Conservation (phyloP, 768 basidiomycete genomes). For the Lentinula lateritia region DNA sequence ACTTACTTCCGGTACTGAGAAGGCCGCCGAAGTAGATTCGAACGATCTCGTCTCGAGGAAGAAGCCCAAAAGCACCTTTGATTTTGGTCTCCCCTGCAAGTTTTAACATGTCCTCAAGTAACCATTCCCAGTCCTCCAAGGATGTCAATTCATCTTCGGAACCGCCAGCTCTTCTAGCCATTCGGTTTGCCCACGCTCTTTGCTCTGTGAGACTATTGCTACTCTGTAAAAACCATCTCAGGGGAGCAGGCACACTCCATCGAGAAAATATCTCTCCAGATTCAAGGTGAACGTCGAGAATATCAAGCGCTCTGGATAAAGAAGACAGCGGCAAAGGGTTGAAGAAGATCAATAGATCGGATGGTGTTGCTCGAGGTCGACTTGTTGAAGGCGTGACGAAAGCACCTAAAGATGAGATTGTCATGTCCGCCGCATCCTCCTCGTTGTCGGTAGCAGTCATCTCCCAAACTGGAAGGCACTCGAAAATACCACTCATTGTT, state of each 20-base stretch:
- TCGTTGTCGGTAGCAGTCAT: constrained; percentile 51
- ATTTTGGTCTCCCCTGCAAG: constrained; percentile 61
- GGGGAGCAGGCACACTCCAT: constrained; percentile 78
- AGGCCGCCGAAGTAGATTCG: constrained; percentile 86
- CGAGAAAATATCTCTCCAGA: constrained; percentile 87
- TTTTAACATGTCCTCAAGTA: constrained; percentile 89
- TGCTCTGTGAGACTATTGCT: constrained; percentile 62
- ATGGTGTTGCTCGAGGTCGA: constrained; percentile 48
- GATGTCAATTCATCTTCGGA: constrained; percentile 47
- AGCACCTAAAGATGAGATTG: constrained; percentile 70
- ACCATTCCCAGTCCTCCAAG: constrained; percentile 78
- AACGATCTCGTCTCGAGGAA: constrained; percentile 65
- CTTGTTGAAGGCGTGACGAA: constrained; percentile 74
- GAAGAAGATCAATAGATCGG: constrained; percentile 79
- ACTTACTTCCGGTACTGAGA: constrained; percentile 84
- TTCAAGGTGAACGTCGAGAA: constrained; percentile 91
- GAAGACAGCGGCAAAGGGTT: constrained; percentile 67
- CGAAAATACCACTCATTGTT: constrained; percentile 88
- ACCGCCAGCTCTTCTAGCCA: constrained; percentile 69
- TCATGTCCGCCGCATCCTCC: constrained; percentile 76
- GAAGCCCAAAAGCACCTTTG: constrained; percentile 75
- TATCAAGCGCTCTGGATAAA: constrained; percentile 80
- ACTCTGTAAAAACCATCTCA: constrained; percentile 90
- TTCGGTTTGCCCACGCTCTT: constrained; percentile 77
- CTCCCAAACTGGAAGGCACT: constrained; percentile 93